Percentiles rank a stretch among this genome's conserved stretches.
phyloP scores from a whole-genome alignment of 202 grass and related monocot genomes.

The Schoenoplectus tabernaemontani region DNA sequence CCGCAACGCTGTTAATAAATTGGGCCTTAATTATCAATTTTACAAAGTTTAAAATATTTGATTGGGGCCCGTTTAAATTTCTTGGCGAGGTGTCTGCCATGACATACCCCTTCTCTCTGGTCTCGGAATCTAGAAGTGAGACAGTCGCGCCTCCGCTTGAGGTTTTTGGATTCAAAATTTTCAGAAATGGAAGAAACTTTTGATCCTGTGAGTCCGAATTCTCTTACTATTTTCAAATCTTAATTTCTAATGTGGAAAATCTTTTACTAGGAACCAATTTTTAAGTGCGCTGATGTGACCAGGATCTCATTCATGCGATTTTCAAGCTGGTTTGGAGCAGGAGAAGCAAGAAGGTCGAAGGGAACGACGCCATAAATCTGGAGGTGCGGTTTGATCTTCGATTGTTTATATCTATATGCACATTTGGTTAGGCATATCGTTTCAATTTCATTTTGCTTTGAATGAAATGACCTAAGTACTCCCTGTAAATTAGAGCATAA shows the following conservation, averaged over 20 bases:
- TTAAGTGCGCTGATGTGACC: slow-evolving; percentile 5
- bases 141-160: neutral
- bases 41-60: no score
- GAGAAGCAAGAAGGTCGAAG: slow-evolving; percentile 20
- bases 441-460: neutral
- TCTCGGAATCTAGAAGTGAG: no score
- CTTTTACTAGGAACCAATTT: neutral
- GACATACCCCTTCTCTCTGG: no score
- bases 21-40: no score
- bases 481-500: neutral
- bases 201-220: slow-evolving; percentile 32
- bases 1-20: no score
- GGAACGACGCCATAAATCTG: slow-evolving; percentile 14
- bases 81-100: no score
- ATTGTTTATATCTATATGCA: neutral
- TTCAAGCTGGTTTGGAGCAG: slow-evolving; percentile 81
- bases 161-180: neutral
- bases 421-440: neutral
- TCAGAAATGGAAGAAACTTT: slow-evolving; percentile 29
- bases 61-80: no score
- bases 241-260: neutral
- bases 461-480: neutral
- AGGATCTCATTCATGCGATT: slow-evolving; percentile 70
- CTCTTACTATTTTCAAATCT: neutral
- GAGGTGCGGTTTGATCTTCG: slow-evolving; percentile 32